Base-by-base conservation (phyloP, 164 flowering plant species). In the Sextonia rubra region DNA sequence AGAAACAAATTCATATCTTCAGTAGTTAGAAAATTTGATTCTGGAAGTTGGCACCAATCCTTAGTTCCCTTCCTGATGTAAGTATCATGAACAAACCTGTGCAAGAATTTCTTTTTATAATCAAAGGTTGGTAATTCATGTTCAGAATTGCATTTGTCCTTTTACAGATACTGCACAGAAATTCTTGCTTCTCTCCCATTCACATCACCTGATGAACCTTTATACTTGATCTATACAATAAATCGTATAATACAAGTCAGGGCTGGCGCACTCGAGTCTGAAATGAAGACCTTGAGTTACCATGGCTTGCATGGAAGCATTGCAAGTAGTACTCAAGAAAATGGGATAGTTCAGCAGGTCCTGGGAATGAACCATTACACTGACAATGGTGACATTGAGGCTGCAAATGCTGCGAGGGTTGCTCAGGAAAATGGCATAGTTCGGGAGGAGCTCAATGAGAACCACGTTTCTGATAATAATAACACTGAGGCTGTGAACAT, bases 1-100 rank as follows among this genome's bases (percentile, higher is more conserved):
- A 88, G 99, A 75, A 93, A 91, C 82, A 96, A 92, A 81, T 96
- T 93, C 80, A 91, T 96, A 91, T 86, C 91, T 64, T 96, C 99
- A 1, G 89, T 96, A 64, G 80, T 96, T 32, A 95, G 96, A 61
- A 96, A 96, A 75, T 93, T 88, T 80, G 98, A 93, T 74, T 85
- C 74, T 65, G 90, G 94, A 3, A 79, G 76, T 78, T 83, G 86
- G 83, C 84, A 73, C 73, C 77, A 71, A 65, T 74, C 87, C 68
- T 73, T 81, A 0, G 71, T 89, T 30, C 88, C 93, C 69, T 96
- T 96, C 73, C 79, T 96, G 47, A 85, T 87, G 99, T 96, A 83
- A 85, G 97, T 81, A 69, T 32, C 44, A 64, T 22, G 44, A 22
- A 68, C 23, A 24, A 12, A 6, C 9, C 60, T 24, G 52, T 68